Base-by-base conservation (phyloP, 495 filamentous ascomycete genomes). In the Echria macrotheca region DNA sequence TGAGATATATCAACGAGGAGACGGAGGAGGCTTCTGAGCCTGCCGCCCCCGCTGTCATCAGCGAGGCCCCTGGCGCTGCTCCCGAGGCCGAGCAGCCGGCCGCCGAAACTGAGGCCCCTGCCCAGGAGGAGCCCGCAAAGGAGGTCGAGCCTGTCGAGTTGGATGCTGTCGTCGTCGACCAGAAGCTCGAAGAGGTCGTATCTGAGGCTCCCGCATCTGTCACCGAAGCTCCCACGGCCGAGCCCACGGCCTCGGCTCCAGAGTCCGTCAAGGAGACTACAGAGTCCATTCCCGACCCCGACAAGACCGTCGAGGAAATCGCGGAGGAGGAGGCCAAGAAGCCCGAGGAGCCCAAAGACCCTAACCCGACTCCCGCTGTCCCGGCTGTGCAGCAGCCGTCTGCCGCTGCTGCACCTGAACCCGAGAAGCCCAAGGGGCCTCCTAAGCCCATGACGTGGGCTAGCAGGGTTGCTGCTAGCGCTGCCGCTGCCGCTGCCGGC, bases 1-100 rank as follows among this genome's bases (percentile, higher is more conserved):
- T 98, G 71, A 78, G 93, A 36, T 97, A 90, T 69, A 79, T 98
- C 50, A 78, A 82, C 29, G 91, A 95, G 48, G 87, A 93, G 50
- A 74, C 76, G 47, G 81, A 85, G 45, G 75, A 83, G 47, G 74
- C 74, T 39, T 56, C 68, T 6, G 66, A 69, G 36, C 75, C 73
- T 41, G 48, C 64, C 23, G 50, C 68, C 45, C 69, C 68, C 38
- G 57, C 59, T 18, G 57, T 67, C 19, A 60, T 70, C 42, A 71
- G 77, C 44, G 69, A 75, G 36, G 59, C 68, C 47, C 71, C 70
- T 47, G 58, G 55, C 19, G 44, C 24, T 12, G 69, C 76, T 32
- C 79, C 75, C 50, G 60, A 69, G n/a, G 64, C 72, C 35, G 26
- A 53, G 39, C 64, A 69, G 52, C n/a, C n/a, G n/a, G n/a, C n/a